phyloP scores from a whole-genome alignment of 2,329 filamentous ascomycete species.

The Cylindrodendrum hubeiense region DNA sequence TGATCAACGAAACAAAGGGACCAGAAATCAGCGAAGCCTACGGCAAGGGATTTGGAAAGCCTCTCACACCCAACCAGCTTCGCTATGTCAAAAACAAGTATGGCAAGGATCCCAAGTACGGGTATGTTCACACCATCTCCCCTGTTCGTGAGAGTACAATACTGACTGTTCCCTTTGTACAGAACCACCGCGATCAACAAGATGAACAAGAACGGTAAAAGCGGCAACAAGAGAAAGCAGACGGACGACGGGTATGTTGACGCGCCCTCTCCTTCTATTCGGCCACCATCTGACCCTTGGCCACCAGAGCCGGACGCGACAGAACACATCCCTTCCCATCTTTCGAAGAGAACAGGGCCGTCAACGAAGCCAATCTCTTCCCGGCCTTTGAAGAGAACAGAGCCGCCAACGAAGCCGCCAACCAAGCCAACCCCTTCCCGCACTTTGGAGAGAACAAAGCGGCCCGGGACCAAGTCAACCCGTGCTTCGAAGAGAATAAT shows the following conservation, averaged over 20 bases:
- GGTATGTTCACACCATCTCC: slow-evolving; percentile 44
- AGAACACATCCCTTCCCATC: not conserved
- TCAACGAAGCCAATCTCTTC: not conserved
- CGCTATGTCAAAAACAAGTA: slow-evolving; percentile 57
- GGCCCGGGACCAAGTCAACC: too few species aligned
- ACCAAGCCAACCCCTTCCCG: not conserved
- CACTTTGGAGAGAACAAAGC: too few species aligned
- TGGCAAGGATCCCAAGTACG: slow-evolving; percentile 53
- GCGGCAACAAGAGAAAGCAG: slow-evolving; percentile 17
- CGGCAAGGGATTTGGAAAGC: slow-evolving; percentile 43
- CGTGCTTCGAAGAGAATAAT: too few species aligned
- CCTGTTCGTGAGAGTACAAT: not conserved
- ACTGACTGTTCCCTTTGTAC: not conserved
- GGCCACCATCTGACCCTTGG: not conserved
- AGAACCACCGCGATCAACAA: slow-evolving; percentile 32
- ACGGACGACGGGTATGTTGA: slow-evolving; percentile 9
- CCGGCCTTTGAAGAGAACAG: not conserved
- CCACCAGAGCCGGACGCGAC: not conserved
- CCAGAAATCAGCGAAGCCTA: slow-evolving; percentile 45
- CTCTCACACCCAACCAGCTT: slow-evolving; percentile 51
- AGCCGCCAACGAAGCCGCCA: too few species aligned
- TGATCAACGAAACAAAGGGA: slow-evolving; percentile 44
- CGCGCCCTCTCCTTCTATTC: not conserved
- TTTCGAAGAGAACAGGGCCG: not conserved
- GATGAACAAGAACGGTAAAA: not conserved